phyloP scores from a whole-genome alignment of 768 basidiomycete genomes.

The Leccinum boreale region DNA sequence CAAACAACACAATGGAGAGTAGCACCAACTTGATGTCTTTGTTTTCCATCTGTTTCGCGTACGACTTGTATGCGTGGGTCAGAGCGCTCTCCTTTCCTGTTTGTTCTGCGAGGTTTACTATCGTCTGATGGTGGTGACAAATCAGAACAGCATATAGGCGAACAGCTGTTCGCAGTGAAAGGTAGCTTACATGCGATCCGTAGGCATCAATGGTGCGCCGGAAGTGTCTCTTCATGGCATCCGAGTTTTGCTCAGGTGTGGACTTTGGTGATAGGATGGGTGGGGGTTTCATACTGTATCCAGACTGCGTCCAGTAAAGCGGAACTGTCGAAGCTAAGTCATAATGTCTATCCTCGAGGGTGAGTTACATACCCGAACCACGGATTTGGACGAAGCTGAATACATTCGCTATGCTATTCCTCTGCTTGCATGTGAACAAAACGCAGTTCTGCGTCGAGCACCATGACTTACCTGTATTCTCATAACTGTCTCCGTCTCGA shows the following conservation, averaged over 20 bases:
- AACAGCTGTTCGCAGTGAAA: conserved; percentile 1
- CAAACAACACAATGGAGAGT: background rate
- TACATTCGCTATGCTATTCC: conserved; percentile 69
- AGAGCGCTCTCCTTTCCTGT: conserved; percentile 83
- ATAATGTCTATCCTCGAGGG: background rate
- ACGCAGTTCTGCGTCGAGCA: background rate
- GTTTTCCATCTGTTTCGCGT: conserved; percentile 52
- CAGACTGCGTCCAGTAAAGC: conserved; percentile 88
- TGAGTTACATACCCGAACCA: conserved; percentile 68
- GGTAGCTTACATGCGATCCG: conserved; percentile 65
- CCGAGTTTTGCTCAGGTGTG: conserved; percentile 68
- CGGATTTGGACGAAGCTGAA: conserved; percentile 90
- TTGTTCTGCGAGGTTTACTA: conserved; percentile 89
- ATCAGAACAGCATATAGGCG: conserved; percentile 3
- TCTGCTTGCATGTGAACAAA: conserved; percentile 38
- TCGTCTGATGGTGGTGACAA: conserved; percentile 44
- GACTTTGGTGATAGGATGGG: conserved; percentile 73
- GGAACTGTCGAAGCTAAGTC: conserved; percentile 55
- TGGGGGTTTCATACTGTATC: conserved; percentile 84
- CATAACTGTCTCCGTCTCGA: conserved; percentile 91
- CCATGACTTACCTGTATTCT: conserved; percentile 60
- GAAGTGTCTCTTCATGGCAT: conserved; percentile 73
- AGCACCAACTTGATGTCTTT: conserved; percentile 55
- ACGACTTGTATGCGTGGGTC: conserved; percentile 73
- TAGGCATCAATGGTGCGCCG: conserved; percentile 60